Conservation (phyloP, 345 rosid genomes). For the Lepidium didymum region DNA sequence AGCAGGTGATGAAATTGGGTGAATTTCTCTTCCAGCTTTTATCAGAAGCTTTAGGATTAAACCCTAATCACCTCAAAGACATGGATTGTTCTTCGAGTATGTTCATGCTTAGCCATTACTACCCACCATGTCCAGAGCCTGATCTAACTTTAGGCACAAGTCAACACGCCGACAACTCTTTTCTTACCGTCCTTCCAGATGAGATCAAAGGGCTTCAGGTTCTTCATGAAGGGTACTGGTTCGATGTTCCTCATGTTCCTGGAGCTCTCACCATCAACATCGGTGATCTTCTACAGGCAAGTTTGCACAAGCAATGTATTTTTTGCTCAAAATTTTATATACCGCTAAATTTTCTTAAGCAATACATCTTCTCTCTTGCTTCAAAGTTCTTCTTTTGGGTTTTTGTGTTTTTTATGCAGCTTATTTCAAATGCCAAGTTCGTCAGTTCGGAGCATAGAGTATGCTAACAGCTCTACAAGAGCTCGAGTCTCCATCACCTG, state of each 20-base stretch:
- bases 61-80: slow-evolving; percentile 30
- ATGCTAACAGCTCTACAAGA: slow-evolving; percentile 25
- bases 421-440: slow-evolving; percentile 38
- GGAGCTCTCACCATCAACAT: slow-evolving; percentile 47
- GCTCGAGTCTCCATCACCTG: slow-evolving; percentile 37
- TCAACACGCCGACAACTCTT: slow-evolving; percentile 40
- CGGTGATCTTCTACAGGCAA: slow-evolving; percentile 57
- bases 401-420: slow-evolving; percentile 18
- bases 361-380: not conserved
- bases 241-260: slow-evolving; percentile 40
- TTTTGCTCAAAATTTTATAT: not conserved
- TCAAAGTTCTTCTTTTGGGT: not conserved
- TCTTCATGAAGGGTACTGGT: slow-evolving; percentile 31
- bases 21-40: slow-evolving; percentile 34
- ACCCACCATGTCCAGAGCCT: slow-evolving; percentile 54
- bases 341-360: not conserved
- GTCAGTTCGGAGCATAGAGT: slow-evolving; percentile 41
- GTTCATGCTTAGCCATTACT: slow-evolving; percentile 39
- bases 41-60: slow-evolving; percentile 53
- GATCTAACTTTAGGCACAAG: slow-evolving; percentile 44
- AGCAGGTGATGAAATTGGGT: slow-evolving; percentile 30
- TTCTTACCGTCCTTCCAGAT: slow-evolving; percentile 54
- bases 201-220: slow-evolving; percentile 59
- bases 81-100: slow-evolving; percentile 38
- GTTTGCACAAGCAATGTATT: not conserved